phyloP scores from a whole-genome alignment of 352 stramenopile genomes.

The Elongisporangium anandrum region DNA sequence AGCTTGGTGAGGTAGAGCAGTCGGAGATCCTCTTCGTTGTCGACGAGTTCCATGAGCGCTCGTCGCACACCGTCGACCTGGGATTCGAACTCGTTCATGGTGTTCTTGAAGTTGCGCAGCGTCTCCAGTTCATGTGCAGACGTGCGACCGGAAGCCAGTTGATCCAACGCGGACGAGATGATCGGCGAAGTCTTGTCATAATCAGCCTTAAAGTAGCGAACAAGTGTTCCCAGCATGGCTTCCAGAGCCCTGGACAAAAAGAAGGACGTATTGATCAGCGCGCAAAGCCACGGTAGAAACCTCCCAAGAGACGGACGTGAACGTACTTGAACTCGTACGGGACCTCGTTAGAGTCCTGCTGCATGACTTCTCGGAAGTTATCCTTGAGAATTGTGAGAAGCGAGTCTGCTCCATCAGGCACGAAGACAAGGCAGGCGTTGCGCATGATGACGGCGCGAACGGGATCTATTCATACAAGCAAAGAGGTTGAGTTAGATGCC shows the following conservation, averaged over 20 bases:
- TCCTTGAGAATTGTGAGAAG: conserved; percentile 63
- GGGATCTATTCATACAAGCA: conserved; percentile 30
- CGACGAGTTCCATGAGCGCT: conserved; percentile 56
- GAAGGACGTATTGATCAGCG: conserved; percentile 9
- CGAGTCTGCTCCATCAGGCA: conserved; percentile 49
- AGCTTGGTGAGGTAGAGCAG: conserved; percentile 70
- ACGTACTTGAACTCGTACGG: conserved; percentile 70
- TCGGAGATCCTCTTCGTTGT: conserved; percentile 63
- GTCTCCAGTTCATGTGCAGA: conserved; percentile 50
- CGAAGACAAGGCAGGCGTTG: conserved; percentile 53
- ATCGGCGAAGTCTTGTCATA: conserved; percentile 42
- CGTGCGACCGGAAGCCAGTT: conserved; percentile 40
- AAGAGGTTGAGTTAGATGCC: neutral
- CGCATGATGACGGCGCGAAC: conserved; percentile 75
- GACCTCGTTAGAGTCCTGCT: conserved; percentile 34
- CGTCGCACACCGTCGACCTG: conserved; percentile 59
- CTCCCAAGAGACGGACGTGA: neutral
- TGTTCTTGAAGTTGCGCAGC: conserved; percentile 64
- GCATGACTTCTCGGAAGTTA: conserved; percentile 43
- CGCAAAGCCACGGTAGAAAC: neutral
- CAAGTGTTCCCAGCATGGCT: conserved; percentile 51
- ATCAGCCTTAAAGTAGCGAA: conserved; percentile 48
- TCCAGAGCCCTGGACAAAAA: conserved; percentile 33
- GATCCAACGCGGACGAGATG: conserved; percentile 42
- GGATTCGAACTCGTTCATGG: conserved; percentile 65